These are phyloP conservation scores for Schoenoplectus triqueter DNA, from an alignment of 202 grass and related monocot species.

Conservation along the genomic window DNA sequence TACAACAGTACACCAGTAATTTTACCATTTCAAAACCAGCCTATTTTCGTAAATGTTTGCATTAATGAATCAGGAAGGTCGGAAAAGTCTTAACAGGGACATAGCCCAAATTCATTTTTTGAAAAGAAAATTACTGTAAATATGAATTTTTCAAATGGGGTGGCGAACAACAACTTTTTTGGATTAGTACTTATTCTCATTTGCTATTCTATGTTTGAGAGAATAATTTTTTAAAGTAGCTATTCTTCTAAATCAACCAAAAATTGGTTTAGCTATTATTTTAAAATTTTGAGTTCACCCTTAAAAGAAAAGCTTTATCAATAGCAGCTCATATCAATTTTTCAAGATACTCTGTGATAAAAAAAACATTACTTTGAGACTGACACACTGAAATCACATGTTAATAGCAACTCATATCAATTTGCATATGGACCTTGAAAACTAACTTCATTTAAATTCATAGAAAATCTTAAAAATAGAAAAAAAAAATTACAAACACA, in stretches of 20 bases:
- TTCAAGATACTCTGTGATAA: not conserved
- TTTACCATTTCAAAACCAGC: not conserved
- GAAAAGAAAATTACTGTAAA: not conserved
- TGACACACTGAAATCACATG: not conserved
- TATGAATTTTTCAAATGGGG: not conserved
- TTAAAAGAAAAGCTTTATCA: too few species aligned
- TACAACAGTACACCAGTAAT: not conserved
- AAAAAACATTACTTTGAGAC: not conserved
- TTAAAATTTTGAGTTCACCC: too few species aligned
- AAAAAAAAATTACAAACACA: too few species aligned
- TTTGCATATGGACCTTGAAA: not conserved
- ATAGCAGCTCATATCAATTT: too few species aligned
- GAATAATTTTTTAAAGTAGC: too few species aligned
- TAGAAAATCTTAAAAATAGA: too few species aligned
- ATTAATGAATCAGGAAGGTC: not conserved
- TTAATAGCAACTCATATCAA: conserved; percentile 14
- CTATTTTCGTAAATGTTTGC: not conserved
- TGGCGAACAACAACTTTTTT: too few species aligned
- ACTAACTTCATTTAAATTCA: too few species aligned
- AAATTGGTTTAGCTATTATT: too few species aligned
- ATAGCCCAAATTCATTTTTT: not conserved
- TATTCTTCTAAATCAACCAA: too few species aligned
- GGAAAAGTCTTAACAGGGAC: not conserved
- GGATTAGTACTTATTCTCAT: too few species aligned
- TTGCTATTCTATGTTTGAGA: too few species aligned